Evolutionary conservation across 2,329 filamentous ascomycete species (phyloP).

Genomic region (Corniculantispora saksenae): DNA sequence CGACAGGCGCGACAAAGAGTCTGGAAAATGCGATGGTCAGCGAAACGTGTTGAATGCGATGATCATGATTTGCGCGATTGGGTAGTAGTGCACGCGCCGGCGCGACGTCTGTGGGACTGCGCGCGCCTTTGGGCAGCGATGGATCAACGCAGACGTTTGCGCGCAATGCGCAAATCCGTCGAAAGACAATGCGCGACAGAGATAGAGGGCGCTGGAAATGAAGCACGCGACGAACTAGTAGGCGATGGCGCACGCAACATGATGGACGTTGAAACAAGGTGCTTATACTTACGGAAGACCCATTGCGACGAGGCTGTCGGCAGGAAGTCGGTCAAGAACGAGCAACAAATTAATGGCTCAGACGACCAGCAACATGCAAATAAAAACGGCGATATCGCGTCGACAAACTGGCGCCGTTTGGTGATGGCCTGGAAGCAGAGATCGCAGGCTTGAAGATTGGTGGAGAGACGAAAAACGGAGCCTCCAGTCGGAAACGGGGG

Average conservation of each 20-base stretch:
- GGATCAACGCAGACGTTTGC: neutral
- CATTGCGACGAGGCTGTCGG: conserved; percentile 34
- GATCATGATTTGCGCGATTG: neutral
- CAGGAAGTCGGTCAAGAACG: neutral
- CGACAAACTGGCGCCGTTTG: conserved; percentile 2
- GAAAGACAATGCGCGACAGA: neutral
- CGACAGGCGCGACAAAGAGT: conserved; percentile 48
- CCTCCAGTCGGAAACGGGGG: conserved; percentile 7
- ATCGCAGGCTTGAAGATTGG: conserved; percentile 15
- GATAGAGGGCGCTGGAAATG: neutral
- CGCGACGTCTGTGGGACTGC: neutral
- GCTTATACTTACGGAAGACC: conserved; percentile 49
- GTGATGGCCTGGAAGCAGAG: conserved; percentile 16
- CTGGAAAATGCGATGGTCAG: conserved; percentile 29
- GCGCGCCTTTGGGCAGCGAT: neutral
- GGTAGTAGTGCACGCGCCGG: neutral
- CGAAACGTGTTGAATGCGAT: neutral
- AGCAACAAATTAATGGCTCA: conserved; percentile 17
- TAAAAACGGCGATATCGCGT: neutral
- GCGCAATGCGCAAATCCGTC: neutral
- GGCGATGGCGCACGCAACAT: neutral
- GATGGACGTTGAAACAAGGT: neutral
- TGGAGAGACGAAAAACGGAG: conserved; percentile 21
- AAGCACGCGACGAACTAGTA: conserved; percentile 6
- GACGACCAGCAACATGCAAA: conserved; percentile 2